These are phyloP conservation scores for Yarrowia divulgata DNA, from an alignment of 805 yeast species.

Conservation along the genomic window DNA sequence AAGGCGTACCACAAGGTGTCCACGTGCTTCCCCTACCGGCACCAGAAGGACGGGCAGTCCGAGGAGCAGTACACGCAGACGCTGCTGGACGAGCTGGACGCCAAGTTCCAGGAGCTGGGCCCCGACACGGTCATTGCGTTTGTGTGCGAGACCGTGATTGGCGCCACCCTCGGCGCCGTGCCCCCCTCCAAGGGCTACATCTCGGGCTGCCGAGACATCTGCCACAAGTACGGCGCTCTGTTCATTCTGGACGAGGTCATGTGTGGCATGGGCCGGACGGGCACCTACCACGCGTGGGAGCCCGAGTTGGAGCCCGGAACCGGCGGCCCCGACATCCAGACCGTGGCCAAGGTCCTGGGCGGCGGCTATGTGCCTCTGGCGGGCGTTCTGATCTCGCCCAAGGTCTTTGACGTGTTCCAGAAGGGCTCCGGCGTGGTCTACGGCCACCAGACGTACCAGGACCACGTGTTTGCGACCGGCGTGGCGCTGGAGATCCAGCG, in stretches of 20 bases:
- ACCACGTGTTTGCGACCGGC: constrained; percentile 57
- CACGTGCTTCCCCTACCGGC: constrained; percentile 50
- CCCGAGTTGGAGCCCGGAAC: constrained; percentile 51
- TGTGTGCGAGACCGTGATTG: constrained; percentile 57
- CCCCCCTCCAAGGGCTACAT: constrained; percentile 58
- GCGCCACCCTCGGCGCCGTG: constrained; percentile 57
- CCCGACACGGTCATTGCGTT: constrained; percentile 57
- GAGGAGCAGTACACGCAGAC: constrained; percentile 54
- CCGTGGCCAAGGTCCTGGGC: constrained; percentile 60
- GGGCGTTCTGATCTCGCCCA: constrained; percentile 55
- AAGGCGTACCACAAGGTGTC: constrained; percentile 42
- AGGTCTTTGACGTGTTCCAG: constrained; percentile 52
- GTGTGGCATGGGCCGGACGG: constrained; percentile 65
- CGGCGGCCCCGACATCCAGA: constrained; percentile 55
- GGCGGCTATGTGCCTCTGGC: constrained; percentile 59
- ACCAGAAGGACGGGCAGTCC: constrained; percentile 51
- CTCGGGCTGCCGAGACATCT: constrained; percentile 57
- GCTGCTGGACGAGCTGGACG: constrained; percentile 55
- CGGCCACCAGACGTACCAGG: constrained; percentile 60
- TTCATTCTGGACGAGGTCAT: constrained; percentile 63
- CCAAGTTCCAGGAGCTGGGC: constrained; percentile 54
- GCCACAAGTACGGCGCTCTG: constrained; percentile 61
- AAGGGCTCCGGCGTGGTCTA: constrained; percentile 54
- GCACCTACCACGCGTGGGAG: constrained; percentile 59
- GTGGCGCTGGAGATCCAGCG: constrained; percentile 56